Conservation (phyloP, 768 basidiomycete species). For the Guyanaporus albipodus region DNA sequence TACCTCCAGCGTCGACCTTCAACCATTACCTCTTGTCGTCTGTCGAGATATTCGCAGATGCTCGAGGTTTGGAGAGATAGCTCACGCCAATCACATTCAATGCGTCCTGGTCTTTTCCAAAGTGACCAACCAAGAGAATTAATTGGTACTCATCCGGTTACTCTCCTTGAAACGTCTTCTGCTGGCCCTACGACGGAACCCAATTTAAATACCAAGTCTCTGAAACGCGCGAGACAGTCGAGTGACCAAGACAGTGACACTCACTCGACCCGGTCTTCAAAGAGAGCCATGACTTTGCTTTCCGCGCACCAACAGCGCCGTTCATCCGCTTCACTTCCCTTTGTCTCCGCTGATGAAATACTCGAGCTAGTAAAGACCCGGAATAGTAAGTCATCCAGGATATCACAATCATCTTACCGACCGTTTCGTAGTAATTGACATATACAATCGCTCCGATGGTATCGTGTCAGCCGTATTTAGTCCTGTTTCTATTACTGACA, state of each 20-base stretch:
- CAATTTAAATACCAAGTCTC: conserved; percentile 7
- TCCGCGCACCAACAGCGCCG: not conserved
- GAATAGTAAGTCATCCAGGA: conserved; percentile 17
- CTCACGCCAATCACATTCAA: conserved; percentile 6
- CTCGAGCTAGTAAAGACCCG: conserved; percentile 19
- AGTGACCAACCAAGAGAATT: conserved; percentile 27
- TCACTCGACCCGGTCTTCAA: conserved; percentile 2
- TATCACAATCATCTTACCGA: not conserved
- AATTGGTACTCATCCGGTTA: conserved; percentile 24
- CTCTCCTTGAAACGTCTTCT: conserved; percentile 15
- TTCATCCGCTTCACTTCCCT: not conserved
- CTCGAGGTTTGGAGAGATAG: conserved; percentile 24
- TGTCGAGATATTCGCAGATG: conserved; percentile 7
- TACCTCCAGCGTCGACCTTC: too few species aligned
- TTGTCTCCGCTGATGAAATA: conserved; percentile 7
- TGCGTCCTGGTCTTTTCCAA: not conserved
- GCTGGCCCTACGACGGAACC: conserved; percentile 6
- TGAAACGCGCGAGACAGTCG: conserved; percentile 13
- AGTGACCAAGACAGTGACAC: conserved; percentile 2
- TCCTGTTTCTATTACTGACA: not conserved
- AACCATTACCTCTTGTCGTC: not conserved
- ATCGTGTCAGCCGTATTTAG: not conserved
- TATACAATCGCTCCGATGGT: conserved; percentile 21
- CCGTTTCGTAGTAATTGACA: conserved; percentile 14
- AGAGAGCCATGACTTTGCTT: conserved; percentile 8